Evolutionary conservation across 2,329 filamentous ascomycete genomes (phyloP).

Genomic region (Neofusicoccum parvum): DNA sequence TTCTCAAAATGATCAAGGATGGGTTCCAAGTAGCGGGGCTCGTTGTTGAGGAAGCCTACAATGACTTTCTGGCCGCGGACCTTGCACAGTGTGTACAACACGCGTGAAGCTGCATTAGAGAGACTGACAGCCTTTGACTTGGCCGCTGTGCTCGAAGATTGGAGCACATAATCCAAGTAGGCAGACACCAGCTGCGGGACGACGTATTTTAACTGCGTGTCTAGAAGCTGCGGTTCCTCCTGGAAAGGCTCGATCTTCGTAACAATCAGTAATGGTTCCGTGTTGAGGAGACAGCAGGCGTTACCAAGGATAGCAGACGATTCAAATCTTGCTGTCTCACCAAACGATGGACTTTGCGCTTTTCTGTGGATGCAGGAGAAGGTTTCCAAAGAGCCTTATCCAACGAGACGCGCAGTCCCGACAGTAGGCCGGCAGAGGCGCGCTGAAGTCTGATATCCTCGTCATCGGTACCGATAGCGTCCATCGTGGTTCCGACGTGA

Average conservation of each 20-base stretch:
- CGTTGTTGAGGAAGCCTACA: constrained; percentile 85
- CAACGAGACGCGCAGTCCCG: constrained; percentile 34
- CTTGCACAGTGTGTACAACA: constrained; percentile 92
- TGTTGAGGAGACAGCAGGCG: neutral
- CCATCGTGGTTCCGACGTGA: constrained; percentile 28
- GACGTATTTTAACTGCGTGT: constrained; percentile 76
- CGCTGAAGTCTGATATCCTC: constrained; percentile 49
- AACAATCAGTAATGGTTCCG: neutral
- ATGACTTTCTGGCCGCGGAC: constrained; percentile 92
- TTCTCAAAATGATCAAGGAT: constrained; percentile 75
- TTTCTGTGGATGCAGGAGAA: constrained; percentile 23
- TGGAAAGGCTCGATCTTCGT: constrained; percentile 79
- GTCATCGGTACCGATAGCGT: constrained; percentile 43
- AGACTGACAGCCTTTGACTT: constrained; percentile 28
- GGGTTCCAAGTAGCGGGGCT: constrained; percentile 80
- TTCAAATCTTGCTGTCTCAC: constrained; percentile 45
- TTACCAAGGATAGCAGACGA: constrained; percentile 39
- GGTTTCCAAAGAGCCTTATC: constrained; percentile 42
- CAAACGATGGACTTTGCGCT: constrained; percentile 36
- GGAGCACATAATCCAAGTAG: constrained; percentile 63
- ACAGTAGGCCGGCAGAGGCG: constrained; percentile 41
- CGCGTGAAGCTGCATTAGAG: constrained; percentile 66
- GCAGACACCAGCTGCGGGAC: constrained; percentile 74
- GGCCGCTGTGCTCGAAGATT: neutral
- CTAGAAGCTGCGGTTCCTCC: constrained; percentile 90